Percentiles rank a stretch among this genome's conserved stretches.
These are phyloP conservation scores for Hapsidospora chrysogenum DNA, from an alignment of 495 filamentous ascomycete genomes.

Conservation along the genomic window DNA sequence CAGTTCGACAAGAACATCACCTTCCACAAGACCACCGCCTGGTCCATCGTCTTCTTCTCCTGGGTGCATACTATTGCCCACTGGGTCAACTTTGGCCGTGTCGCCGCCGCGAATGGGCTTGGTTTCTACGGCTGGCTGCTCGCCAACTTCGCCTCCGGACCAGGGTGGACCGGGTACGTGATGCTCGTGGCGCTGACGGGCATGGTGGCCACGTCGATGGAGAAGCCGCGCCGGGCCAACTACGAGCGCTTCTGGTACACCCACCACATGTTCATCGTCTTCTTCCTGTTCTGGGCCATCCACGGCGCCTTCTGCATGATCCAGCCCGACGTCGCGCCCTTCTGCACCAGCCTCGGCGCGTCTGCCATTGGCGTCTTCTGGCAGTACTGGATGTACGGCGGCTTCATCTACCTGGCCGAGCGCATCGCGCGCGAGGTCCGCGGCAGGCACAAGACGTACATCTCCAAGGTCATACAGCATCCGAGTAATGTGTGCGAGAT, in stretches of 20 bases:
- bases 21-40: conserved; percentile 65
- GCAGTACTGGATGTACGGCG: conserved; percentile 67
- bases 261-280: conserved; percentile 61
- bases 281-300: conserved; percentile 70
- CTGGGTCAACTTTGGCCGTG: conserved; percentile 64
- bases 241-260: conserved; percentile 73
- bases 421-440: conserved; percentile 52
- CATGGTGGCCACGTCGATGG: conserved; percentile 52
- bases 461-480: conserved; percentile 71
- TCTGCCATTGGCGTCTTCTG: conserved; percentile 57
- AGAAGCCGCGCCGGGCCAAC: conserved; percentile 50
- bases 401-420: conserved; percentile 54
- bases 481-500: conserved; percentile 72
- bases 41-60: conserved; percentile 69
- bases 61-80: conserved; percentile 68
- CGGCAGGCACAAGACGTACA: conserved; percentile 57
- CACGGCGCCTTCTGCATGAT: conserved; percentile 74
- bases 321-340: conserved; percentile 54
- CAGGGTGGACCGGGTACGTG: conserved; percentile 65
- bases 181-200: conserved; percentile 54
- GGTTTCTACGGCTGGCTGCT: conserved; percentile 55
- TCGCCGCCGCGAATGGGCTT: conserved; percentile 51
- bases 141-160: conserved; percentile 54
- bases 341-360: conserved; percentile 41
- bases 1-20: conserved; percentile 72